phyloP scores from a whole-genome alignment of 805 yeast species.

The Lipomyces yamanashiensis region DNA sequence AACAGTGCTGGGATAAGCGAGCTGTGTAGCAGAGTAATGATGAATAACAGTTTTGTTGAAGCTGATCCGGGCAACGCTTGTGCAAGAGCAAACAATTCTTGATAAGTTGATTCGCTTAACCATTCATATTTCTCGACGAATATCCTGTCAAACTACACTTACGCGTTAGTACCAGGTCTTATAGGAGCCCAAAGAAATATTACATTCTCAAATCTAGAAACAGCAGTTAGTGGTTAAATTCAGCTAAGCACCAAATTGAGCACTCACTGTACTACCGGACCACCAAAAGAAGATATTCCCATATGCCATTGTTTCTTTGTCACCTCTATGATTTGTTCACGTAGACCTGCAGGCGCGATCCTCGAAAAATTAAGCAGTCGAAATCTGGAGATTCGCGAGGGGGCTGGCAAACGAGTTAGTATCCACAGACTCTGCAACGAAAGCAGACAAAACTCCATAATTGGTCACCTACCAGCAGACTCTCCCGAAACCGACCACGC shows the following conservation, averaged over 20 bases:
- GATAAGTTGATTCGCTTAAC: conserved; percentile 28
- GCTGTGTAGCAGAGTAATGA: conserved; percentile 29
- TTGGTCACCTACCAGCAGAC: neutral
- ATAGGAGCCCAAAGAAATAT: neutral
- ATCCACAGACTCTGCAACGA: neutral
- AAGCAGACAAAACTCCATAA: neutral
- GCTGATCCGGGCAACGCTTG: conserved; percentile 35
- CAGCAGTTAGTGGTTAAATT: neutral
- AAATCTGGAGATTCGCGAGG: neutral
- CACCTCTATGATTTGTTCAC: conserved; percentile 22
- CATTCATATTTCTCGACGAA: conserved; percentile 31
- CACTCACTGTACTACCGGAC: conserved; percentile 32
- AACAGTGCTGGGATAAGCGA: conserved; percentile 25
- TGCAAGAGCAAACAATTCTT: conserved; percentile 32
- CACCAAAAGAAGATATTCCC: conserved; percentile 32
- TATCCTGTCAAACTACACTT: conserved; percentile 22
- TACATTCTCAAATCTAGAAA: conserved; percentile 15
- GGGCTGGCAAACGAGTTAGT: neutral
- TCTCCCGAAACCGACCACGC: neutral
- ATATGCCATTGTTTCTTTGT: conserved; percentile 32
- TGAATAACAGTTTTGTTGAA: conserved; percentile 31
- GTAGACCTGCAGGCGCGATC: neutral
- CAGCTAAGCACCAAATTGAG: neutral
- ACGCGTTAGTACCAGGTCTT: neutral
- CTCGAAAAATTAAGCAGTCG: neutral